Base-by-base conservation (phyloP, 352 stramenopile species). In the Phytopythium helicoides region DNA sequence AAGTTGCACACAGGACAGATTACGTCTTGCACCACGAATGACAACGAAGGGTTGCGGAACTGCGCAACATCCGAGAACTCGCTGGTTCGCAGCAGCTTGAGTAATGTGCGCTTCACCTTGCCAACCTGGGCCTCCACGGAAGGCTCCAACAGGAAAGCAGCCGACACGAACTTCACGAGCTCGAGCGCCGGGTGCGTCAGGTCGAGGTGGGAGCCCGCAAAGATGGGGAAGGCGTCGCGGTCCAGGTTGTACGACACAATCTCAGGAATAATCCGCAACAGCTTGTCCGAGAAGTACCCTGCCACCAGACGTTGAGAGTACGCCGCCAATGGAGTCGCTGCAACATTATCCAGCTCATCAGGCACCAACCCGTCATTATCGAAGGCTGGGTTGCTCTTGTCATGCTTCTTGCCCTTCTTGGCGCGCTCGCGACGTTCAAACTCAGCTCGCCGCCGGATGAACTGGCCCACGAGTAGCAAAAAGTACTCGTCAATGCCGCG, bases 1-100 rank as follows among this genome's bases (percentile, higher is more conserved):
- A 97, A 75, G 47, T 98, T 96, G 72, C 97, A 99, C 63, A 91
- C 92, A 12, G 84, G 67, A 61, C 97, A 99, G 60, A 99, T 98
- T 16, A 99, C 87, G 67, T 99, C 96, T 12, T 87, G 86, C n/a
- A 99, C 71, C 9, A 98, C 83, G 57, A 99, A 98, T 18, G 81
- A 94, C 35, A 96, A 73, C 47, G 89, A 98, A 44, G 95, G 97
- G 68, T 99, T 97, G 14, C 76, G 70, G 74, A 98, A 99, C 54
- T 89, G 52, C 3, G 94, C 87, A 54, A 92, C 79, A 8, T 87
- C 81, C 1, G 68, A 52, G 48, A 92, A 92, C 53, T 93, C 81
- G 42, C 78, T 92, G 35, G 75, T 79, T 18, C 71, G 75, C 28
- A 95, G 52, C n/a, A 90, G 58, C 42, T 89, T 88, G 3, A 98